Conservation (phyloP, 1,139 yeast species). For the Candida sp. region DNA sequence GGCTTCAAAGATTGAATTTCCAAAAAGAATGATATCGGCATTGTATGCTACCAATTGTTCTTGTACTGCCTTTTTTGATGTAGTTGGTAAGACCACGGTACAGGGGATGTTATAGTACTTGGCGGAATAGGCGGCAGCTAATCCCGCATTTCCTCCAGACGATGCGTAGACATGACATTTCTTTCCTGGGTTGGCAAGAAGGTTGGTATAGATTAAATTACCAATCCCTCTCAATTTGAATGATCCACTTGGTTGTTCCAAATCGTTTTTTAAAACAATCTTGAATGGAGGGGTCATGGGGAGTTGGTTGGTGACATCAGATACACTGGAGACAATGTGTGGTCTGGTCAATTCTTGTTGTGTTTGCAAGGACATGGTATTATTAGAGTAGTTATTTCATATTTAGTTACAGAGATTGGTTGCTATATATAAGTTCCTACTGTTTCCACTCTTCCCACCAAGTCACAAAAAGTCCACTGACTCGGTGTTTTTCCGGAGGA, state of each 20-base stretch:
- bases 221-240: conserved; percentile 72
- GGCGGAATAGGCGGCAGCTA: conserved; percentile 69
- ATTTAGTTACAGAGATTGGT: background rate
- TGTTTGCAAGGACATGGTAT: background rate
- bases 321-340: conserved; percentile 39
- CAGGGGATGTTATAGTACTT: conserved; percentile 43
- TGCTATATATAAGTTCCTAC: background rate
- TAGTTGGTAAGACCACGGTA: conserved; percentile 62
- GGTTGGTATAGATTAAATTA: conserved; percentile 31
- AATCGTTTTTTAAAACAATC: conserved; percentile 58
- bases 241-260: conserved; percentile 69
- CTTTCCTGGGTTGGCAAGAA: conserved; percentile 12
- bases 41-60: conserved; percentile 39
- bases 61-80: conserved; percentile 32
- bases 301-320: conserved; percentile 31
- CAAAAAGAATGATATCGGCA: conserved; percentile 53
- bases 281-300: conserved; percentile 39
- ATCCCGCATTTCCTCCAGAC: conserved; percentile 79
- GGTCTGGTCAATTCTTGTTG: conserved; percentile 15
- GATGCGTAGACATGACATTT: conserved; percentile 52
- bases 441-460: background rate
- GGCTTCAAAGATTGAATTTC: conserved; percentile 65
- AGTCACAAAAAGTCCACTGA: background rate
- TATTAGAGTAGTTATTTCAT: background rate
- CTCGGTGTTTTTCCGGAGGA: background rate